These are phyloP conservation scores for Nakazawaea wyomingensis DNA, from an alignment of 805 yeast genomes.

Conservation along the genomic window DNA sequence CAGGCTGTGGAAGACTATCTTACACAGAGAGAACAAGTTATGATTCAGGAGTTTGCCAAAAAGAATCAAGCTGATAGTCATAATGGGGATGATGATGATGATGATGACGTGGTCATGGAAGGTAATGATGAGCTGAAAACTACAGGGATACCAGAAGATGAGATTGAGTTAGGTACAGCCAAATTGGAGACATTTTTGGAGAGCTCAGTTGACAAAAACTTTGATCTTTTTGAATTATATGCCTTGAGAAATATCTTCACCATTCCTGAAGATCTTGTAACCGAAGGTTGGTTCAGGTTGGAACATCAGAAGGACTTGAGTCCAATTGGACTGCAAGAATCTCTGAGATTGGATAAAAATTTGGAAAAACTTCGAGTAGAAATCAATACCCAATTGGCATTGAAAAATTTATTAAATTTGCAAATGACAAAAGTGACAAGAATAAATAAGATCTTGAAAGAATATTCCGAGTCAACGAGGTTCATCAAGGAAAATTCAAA, in stretches of 20 bases:
- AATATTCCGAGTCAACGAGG: background rate
- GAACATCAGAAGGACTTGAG: constrained; percentile 61
- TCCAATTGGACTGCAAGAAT: constrained; percentile 16
- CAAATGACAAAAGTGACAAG: constrained; percentile 35
- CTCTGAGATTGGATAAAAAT: constrained; percentile 18
- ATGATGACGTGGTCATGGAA: constrained; percentile 24
- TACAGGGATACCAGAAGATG: constrained; percentile 30
- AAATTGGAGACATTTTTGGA: constrained; percentile 73
- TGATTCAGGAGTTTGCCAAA: constrained; percentile 18
- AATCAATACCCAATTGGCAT: constrained; percentile 37
- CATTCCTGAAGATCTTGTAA: constrained; percentile 60
- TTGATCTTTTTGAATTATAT: constrained; percentile 83
- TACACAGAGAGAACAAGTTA: constrained; percentile 28
- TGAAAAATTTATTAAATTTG: constrained; percentile 35
- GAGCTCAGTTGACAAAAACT: constrained; percentile 69
- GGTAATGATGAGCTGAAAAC: constrained; percentile 17
- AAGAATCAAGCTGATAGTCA: constrained; percentile 13
- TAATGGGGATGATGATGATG: constrained; percentile 15
- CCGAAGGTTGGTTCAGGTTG: constrained; percentile 61
- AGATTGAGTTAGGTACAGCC: constrained; percentile 74
- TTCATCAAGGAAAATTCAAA: constrained; percentile 7
- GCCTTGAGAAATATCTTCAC: constrained; percentile 70
- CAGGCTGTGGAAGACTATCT: constrained; percentile 71
- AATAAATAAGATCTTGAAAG: constrained; percentile 27
- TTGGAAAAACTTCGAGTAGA: constrained; percentile 28